phyloP scores from a whole-genome alignment of 257 asterid genomes.

The Voacanga thouarsii region DNA sequence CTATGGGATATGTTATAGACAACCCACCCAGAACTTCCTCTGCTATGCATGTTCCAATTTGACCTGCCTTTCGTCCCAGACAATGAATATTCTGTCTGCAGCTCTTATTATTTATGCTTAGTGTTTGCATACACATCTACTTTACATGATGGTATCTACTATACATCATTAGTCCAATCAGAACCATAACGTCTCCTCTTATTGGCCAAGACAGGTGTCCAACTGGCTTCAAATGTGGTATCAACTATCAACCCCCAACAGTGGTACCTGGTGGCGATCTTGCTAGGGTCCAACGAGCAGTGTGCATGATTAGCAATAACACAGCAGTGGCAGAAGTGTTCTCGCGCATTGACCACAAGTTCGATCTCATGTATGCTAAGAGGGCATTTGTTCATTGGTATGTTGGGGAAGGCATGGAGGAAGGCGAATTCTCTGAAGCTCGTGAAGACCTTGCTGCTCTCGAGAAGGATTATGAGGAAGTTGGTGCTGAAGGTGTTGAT shows the following conservation, averaged over 20 bases:
- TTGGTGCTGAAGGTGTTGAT: conserved; percentile 82
- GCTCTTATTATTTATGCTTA: not conserved
- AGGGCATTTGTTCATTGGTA: conserved; percentile 96
- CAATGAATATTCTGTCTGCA: not conserved
- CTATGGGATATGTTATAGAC: not conserved
- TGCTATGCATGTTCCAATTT: not conserved
- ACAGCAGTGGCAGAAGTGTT: conserved; percentile 95
- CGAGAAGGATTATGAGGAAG: conserved; percentile 83
- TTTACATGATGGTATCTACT: not conserved
- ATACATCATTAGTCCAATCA: no score
- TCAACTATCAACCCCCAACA: conserved; percentile 85
- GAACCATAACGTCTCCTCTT: not conserved
- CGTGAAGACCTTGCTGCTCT: conserved; percentile 93
- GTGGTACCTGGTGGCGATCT: conserved; percentile 93
- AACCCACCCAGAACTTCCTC: not conserved
- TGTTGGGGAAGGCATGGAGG: conserved; percentile 96
- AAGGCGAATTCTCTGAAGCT: conserved; percentile 90
- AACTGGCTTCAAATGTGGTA: conserved; percentile 89
- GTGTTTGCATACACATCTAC: not conserved
- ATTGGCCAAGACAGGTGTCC: conserved; percentile 65
- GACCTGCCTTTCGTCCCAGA: not conserved
- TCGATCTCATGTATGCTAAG: conserved; percentile 86
- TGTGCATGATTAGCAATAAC: conserved; percentile 95
- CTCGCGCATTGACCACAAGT: conserved; percentile 84
- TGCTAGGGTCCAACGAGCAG: conserved; percentile 87